phyloP scores from a whole-genome alignment of 148 eudicot species.

The Nepenthes gracilis region DNA sequence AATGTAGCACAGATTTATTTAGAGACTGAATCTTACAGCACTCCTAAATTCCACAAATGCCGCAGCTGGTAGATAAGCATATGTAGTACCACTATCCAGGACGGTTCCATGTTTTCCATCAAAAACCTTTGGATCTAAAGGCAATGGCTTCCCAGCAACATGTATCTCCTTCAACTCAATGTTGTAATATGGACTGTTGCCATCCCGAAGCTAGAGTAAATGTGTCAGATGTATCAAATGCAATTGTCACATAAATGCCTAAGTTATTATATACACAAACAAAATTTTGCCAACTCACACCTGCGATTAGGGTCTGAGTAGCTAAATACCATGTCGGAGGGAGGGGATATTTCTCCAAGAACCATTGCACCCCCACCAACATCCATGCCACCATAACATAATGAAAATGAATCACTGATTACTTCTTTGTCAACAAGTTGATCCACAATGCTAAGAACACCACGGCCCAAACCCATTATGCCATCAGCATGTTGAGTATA shows the following conservation, averaged over 20 bases:
- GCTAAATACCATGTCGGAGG: slow-evolving; percentile 67
- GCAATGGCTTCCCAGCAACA: slow-evolving; percentile 73
- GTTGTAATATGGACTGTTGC: slow-evolving; percentile 97
- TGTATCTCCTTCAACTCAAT: slow-evolving; percentile 78
- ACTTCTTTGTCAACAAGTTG: slow-evolving; percentile 80
- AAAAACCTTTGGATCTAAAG: slow-evolving; percentile 51
- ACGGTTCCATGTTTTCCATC: slow-evolving; percentile 88
- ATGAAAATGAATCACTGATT: slow-evolving; percentile 74
- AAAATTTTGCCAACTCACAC: slow-evolving; percentile 35
- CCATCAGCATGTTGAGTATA: slow-evolving; percentile 96
- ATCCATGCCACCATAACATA: slow-evolving; percentile 96
- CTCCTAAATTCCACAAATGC: slow-evolving; percentile 68
- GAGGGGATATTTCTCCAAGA: slow-evolving; percentile 76
- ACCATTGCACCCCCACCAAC: slow-evolving; percentile 97
- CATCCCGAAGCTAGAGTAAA: slow-evolving; percentile 95
- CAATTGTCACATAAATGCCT: slow-evolving; percentile 30
- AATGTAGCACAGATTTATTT: not conserved
- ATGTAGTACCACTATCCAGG: slow-evolving; percentile 90
- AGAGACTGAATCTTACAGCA: slow-evolving; percentile 53
- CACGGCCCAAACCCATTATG: slow-evolving; percentile 92
- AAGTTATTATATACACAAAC: slow-evolving; percentile 10
- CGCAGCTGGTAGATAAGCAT: slow-evolving; percentile 80
- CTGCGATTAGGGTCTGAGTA: slow-evolving; percentile 80
- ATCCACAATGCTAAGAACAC: slow-evolving; percentile 87
- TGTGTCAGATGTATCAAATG: slow-evolving; percentile 80